Conservation (phyloP, 305 asterid species). For the Solanum hybrid region DNA sequence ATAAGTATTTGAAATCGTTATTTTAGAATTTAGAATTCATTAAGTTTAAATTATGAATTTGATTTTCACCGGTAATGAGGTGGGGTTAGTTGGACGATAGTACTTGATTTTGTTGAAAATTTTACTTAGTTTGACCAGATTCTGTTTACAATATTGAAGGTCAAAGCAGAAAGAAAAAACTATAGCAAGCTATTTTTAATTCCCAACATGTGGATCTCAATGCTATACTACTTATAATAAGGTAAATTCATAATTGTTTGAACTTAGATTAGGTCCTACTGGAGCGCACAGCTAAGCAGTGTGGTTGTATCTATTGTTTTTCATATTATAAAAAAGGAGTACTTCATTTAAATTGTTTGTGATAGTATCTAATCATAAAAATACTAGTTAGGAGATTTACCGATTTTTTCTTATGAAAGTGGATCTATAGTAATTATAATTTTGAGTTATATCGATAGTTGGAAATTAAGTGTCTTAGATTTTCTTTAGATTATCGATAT, state of each 20-base stretch:
- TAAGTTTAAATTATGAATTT: background rate
- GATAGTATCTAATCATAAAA: too few species aligned
- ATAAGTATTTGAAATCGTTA: background rate
- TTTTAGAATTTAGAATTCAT: background rate
- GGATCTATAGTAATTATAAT: background rate
- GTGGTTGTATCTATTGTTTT: background rate
- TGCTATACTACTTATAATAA: background rate
- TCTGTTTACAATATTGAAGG: background rate
- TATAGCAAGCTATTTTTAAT: background rate
- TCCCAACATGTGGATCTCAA: background rate
- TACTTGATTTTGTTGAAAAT: background rate
- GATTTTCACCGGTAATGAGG: fast-evolving
- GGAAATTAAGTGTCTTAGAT: background rate
- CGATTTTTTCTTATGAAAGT: background rate
- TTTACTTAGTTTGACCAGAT: conserved; percentile 1
- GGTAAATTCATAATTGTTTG: background rate
- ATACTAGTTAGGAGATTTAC: background rate
- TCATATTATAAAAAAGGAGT: background rate
- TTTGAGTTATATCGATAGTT: background rate
- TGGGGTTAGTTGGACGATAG: background rate
- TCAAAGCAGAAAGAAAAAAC: background rate
- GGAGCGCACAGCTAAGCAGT: background rate
- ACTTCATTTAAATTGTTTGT: background rate
- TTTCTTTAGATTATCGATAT: too few species aligned
- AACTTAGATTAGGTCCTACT: background rate